Conservation (phyloP, 768 basidiomycete species). For the Tricholoma saponaceum region DNA sequence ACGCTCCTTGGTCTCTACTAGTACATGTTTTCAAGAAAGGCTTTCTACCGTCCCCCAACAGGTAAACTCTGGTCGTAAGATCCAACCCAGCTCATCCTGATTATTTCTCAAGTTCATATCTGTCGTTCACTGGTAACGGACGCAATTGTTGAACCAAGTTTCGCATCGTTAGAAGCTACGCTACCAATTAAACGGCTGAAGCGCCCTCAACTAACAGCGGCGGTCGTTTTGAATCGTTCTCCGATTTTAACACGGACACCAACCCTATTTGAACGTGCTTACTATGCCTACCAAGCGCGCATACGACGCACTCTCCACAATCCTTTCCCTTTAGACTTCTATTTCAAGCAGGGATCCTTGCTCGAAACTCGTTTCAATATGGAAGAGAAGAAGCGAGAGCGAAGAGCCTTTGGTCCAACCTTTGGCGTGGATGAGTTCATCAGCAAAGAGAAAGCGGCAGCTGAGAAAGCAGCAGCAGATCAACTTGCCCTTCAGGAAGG, state of each 20-base stretch:
- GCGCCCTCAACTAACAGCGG: conserved; percentile 41
- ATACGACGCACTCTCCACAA: conserved; percentile 83
- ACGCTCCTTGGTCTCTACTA: not conserved
- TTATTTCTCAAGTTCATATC: conserved; percentile 10
- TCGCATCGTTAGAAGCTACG: conserved; percentile 15
- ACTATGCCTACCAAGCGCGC: conserved; percentile 79
- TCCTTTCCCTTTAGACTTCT: conserved; percentile 86
- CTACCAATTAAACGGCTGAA: conserved; percentile 14
- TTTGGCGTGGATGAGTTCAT: conserved; percentile 46
- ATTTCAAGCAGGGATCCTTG: conserved; percentile 89
- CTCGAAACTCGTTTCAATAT: conserved; percentile 76
- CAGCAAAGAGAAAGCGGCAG: conserved; percentile 41
- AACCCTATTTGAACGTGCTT: conserved; percentile 72
- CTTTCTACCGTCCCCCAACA: conserved; percentile 18
- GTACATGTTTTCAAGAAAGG: conserved; percentile 30
- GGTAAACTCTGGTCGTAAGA: conserved; percentile 15
- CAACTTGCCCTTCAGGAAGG: conserved; percentile 55
- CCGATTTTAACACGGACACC: conserved; percentile 73
- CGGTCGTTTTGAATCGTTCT: conserved; percentile 75
- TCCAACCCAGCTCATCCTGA: conserved; percentile 1
- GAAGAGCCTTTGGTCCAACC: conserved; percentile 64
- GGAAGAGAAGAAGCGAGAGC: conserved; percentile 72
- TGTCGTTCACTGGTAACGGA: conserved; percentile 44
- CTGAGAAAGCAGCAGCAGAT: conserved; percentile 55
- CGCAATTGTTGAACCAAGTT: conserved; percentile 18